These are phyloP conservation scores for Malassezia brasiliensis DNA, from an alignment of 1,284 basidiomycete species.

Conservation along the genomic window DNA sequence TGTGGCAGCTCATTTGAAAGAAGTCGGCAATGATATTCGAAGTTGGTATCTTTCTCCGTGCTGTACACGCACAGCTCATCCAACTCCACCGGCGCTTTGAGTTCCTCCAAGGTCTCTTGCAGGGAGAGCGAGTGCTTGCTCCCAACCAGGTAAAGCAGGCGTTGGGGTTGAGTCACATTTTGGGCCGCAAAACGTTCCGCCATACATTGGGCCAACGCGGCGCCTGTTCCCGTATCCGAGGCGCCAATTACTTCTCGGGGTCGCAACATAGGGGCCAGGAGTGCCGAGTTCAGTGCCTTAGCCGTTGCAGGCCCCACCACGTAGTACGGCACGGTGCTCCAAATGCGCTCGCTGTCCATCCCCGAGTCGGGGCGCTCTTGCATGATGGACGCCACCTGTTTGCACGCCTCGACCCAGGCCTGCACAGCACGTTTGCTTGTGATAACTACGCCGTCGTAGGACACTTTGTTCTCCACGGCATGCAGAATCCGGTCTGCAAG, in stretches of 20 bases:
- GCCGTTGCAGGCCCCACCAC: slow-evolving; percentile 41
- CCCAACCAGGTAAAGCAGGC: slow-evolving; percentile 36
- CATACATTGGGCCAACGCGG: slow-evolving; percentile 32
- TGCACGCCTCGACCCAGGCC: slow-evolving; percentile 32
- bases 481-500: slow-evolving; percentile 22
- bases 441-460: slow-evolving; percentile 34
- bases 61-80: slow-evolving; percentile 38
- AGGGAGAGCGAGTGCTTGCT: slow-evolving; percentile 36
- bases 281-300: slow-evolving; percentile 22
- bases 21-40: slow-evolving; percentile 26
- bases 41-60: slow-evolving; percentile 26
- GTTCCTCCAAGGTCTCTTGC: slow-evolving; percentile 23
- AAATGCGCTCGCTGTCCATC: slow-evolving; percentile 4
- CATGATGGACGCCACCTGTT: slow-evolving; percentile 16
- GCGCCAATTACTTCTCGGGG: slow-evolving; percentile 32
- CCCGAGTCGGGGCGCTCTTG: slow-evolving; percentile 3
- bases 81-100: slow-evolving; percentile 21
- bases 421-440: slow-evolving; percentile 42
- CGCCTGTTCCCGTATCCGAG: slow-evolving; percentile 31
- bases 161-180: background rate
- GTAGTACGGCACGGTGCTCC: slow-evolving; percentile 40
- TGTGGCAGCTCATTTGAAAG: slow-evolving; percentile 24
- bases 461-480: background rate
- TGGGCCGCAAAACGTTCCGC: background rate
- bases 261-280: slow-evolving; percentile 23